A percentile compares a stretch with the other conserved stretches of the same genome.
Evolutionary conservation across 2,329 filamentous ascomycete genomes (phyloP).

Genomic region (Aspergillus ochraceus): DNA sequence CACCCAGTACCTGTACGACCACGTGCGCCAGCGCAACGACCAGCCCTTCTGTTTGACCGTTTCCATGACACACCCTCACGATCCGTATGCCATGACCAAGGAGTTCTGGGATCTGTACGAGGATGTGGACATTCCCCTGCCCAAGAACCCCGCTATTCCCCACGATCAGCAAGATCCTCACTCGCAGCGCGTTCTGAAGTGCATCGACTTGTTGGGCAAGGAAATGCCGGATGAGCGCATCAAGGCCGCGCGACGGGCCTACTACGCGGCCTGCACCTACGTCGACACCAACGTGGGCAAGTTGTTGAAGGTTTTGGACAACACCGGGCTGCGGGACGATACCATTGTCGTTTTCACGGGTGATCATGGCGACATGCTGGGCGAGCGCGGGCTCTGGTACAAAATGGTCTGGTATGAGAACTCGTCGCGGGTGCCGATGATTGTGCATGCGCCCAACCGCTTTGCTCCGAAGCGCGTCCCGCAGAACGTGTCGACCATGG

Average conservation of each 20-base stretch:
- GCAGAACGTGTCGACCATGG: slow-evolving; percentile 86
- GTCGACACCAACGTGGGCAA: slow-evolving; percentile 90
- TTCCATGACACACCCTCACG: slow-evolving; percentile 90
- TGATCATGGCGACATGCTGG: slow-evolving; percentile 94
- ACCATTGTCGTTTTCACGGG: slow-evolving; percentile 92
- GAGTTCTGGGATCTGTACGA: slow-evolving; percentile 95
- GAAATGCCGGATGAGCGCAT: slow-evolving; percentile 83
- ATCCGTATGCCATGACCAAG: slow-evolving; percentile 90
- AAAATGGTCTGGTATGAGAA: slow-evolving; percentile 98
- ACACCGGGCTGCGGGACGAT: slow-evolving; percentile 77
- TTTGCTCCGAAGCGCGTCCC: slow-evolving; percentile 75
- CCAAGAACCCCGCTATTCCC: slow-evolving; percentile 68
- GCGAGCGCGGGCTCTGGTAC: slow-evolving; percentile 88
- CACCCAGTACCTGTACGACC: slow-evolving; percentile 85
- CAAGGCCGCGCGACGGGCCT: slow-evolving; percentile 79
- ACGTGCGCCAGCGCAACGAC: slow-evolving; percentile 75
- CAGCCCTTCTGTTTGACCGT: slow-evolving; percentile 87
- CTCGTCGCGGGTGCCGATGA: slow-evolving; percentile 82
- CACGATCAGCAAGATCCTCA: slow-evolving; percentile 83
- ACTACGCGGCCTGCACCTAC: slow-evolving; percentile 91
- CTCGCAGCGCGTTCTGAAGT: slow-evolving; percentile 81
- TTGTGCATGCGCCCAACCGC: slow-evolving; percentile 75
- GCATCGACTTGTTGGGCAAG: slow-evolving; percentile 82
- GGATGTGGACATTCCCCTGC: slow-evolving; percentile 80
- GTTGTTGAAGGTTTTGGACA: slow-evolving; percentile 73